phyloP scores from a whole-genome alignment of 441 rosid species.

The Metrosideros polymorpha region DNA sequence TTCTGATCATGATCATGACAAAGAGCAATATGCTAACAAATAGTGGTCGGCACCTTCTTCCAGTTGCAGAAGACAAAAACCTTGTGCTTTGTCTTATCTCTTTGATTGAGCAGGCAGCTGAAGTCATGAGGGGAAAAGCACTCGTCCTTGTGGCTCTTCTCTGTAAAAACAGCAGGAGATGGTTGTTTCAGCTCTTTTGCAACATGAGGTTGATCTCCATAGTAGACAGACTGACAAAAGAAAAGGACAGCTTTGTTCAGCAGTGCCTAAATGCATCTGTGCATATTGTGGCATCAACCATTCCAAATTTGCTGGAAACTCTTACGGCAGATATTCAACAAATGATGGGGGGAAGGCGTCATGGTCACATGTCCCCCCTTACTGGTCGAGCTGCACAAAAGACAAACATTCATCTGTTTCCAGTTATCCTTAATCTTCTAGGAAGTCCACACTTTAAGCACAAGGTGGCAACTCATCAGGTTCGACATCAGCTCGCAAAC shows the following conservation, averaged over 20 bases:
- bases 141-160: slow-evolving; percentile 80
- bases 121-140: slow-evolving; percentile 73
- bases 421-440: slow-evolving; percentile 87
- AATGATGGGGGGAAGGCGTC: slow-evolving; percentile 81
- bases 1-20: slow-evolving; percentile 74
- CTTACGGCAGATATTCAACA: slow-evolving; percentile 80
- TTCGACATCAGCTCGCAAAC: slow-evolving; percentile 75
- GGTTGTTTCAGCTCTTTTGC: slow-evolving; percentile 81
- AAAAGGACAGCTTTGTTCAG: slow-evolving; percentile 72
- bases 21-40: slow-evolving; percentile 67
- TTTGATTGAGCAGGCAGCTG: slow-evolving; percentile 83
- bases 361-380: slow-evolving; percentile 55
- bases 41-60: slow-evolving; percentile 65
- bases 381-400: slow-evolving; percentile 53
- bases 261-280: slow-evolving; percentile 72
- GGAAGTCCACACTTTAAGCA: slow-evolving; percentile 72
- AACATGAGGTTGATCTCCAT: slow-evolving; percentile 65
- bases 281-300: slow-evolving; percentile 49
- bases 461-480: slow-evolving; percentile 57
- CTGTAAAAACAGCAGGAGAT: slow-evolving; percentile 78
- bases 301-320: slow-evolving; percentile 66
- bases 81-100: slow-evolving; percentile 61
- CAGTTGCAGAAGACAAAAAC: slow-evolving; percentile 79
- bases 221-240: slow-evolving; percentile 84
- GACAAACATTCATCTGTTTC: slow-evolving; percentile 63